Evolutionary conservation across 2,329 filamentous ascomycete genomes (phyloP).

Genomic region (Trichoderma sp.): DNA sequence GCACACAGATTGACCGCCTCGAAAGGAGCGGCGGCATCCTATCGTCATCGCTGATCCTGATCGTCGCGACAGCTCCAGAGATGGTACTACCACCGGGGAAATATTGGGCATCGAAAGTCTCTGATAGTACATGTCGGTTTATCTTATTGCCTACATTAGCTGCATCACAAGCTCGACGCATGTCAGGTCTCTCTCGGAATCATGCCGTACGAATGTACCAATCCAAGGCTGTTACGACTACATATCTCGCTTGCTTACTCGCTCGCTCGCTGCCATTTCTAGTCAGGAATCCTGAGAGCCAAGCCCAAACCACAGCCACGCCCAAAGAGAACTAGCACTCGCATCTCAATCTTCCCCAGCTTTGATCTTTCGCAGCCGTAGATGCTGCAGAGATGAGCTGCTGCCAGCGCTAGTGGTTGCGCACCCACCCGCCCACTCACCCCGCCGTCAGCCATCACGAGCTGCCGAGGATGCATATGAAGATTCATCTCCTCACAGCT

Average conservation of each 20-base stretch:
- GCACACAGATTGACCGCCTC: neutral
- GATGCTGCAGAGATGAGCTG: constrained; percentile 3
- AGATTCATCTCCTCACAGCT: constrained; percentile 42
- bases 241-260: neutral
- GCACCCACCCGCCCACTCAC: constrained; percentile 13
- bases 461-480: constrained; percentile 29
- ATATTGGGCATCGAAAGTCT: neutral
- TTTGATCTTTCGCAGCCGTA: constrained; percentile 18
- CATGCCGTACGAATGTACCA: neutral
- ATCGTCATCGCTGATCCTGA: constrained; percentile 12
- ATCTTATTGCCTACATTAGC: neutral
- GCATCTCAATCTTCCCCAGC: constrained; percentile 20
- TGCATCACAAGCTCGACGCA: neutral
- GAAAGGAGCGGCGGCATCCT: neutral
- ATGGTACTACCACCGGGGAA: neutral
- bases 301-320: neutral
- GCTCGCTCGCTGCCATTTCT: neutral
- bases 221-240: neutral
- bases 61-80: neutral
- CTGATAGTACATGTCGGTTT: neutral
- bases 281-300: neutral
- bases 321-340: neutral
- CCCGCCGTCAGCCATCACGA: constrained; percentile 22
- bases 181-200: neutral
- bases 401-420: constrained; percentile 14